Base-by-base conservation (phyloP, 192 early-diverging fungal species). In the Glomus cerebriforme region DNA sequence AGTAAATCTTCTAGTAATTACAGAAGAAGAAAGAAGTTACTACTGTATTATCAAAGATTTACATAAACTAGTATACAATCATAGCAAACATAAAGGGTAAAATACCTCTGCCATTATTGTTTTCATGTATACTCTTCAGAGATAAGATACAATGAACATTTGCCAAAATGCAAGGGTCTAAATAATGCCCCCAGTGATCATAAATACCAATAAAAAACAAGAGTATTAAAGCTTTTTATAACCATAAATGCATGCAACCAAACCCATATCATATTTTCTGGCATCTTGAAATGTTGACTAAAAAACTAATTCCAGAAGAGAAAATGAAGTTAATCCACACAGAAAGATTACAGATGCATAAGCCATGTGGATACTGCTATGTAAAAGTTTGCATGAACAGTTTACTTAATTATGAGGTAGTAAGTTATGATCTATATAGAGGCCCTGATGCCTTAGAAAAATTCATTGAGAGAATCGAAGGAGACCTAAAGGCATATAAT, bases 371-470 rank as follows among this genome's bases (percentile, higher is more conserved):
- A 1, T 75, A 35, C n/a, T 60, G 27, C 17, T 75, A 75, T 75
- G 27, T 75, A 74, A 58, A 59, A 22, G 32, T 74, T 29, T 15
- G 32, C 17, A 74, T 74, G 58, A 15, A 74, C 29, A 75, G 32
- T 75, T 75, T 62, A n/a, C 15, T 12, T 75, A 75, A 75, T 1
- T 75, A 75, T 75, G 3, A 75, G 59, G 35, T 75, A 1, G 35
- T 37, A 24, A 75, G 73, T 37, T 29, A 75, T 75, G 8, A 75
- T 75, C 35, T 73, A 59, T 74, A 74, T 74, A 74, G 73, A n/a
- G n/a, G n/a, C n/a, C n/a, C n/a, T n/a, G n/a, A n/a, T n/a, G n/a
- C n/a, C n/a, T n/a, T n/a, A n/a, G 7, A 26, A 35, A 35, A 35
- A 35, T 35, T 35, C 5, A 5, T 35, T 35, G 34, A 35, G 5